Conservation (phyloP, 2,329 filamentous ascomycete species). For the Xylaria digitata region DNA sequence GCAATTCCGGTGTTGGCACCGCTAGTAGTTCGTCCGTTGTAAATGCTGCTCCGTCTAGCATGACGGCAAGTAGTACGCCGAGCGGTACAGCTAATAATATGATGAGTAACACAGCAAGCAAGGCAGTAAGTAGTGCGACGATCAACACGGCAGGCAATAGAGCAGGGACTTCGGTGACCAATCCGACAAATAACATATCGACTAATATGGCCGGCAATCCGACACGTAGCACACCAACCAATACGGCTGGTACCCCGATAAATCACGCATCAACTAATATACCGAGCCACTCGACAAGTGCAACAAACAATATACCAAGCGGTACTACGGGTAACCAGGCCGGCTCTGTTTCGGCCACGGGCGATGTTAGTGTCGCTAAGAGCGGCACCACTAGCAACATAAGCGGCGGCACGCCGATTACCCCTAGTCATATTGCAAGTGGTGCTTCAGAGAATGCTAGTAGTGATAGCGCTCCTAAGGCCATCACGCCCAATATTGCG, state of each 20-base stretch:
- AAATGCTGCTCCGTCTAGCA: constrained; percentile 3
- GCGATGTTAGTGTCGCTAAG: constrained; percentile 6
- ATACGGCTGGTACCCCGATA: neutral
- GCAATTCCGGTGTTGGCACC: neutral
- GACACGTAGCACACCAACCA: neutral
- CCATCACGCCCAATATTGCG: neutral
- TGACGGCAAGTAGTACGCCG: constrained; percentile 6
- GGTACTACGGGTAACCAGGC: neutral
- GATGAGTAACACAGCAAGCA: constrained; percentile 9
- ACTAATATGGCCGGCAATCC: neutral
- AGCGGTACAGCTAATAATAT: constrained; percentile 1
- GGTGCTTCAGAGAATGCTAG: constrained; percentile 7
- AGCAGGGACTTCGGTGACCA: neutral
- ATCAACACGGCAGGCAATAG: constrained; percentile 1
- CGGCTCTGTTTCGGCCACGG: neutral
- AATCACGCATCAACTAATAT: neutral
- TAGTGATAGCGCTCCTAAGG: neutral
- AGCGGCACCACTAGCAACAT: neutral
- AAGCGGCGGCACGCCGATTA: constrained; percentile 4
- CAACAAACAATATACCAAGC: neutral
- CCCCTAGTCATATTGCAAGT: constrained; percentile 11
- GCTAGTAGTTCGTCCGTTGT: constrained; percentile 6
- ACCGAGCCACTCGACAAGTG: neutral
- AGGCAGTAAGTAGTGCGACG: neutral
- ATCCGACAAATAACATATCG: neutral